Conservation (phyloP, 495 filamentous ascomycete species). For the Pyronema domesticum region DNA sequence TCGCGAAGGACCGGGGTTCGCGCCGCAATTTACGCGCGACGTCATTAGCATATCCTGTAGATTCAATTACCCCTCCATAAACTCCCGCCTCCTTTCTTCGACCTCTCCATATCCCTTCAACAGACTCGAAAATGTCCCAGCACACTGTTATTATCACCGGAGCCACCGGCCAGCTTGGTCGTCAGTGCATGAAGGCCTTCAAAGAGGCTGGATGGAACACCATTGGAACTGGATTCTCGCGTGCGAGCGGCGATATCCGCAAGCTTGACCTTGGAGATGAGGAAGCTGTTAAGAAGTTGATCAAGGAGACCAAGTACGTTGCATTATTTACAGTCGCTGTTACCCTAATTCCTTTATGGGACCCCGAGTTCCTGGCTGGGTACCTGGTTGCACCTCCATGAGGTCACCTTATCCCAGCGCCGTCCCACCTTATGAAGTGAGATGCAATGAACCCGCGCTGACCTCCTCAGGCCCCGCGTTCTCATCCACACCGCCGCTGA, state of each 20-base stretch:
- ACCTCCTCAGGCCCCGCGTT: conserved; percentile 48
- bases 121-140: conserved; percentile 34
- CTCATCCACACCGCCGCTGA: conserved; percentile 90
- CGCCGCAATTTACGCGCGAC: too few species aligned
- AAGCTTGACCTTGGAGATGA: conserved; percentile 56
- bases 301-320: conserved; percentile 48
- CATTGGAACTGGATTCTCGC: conserved; percentile 55
- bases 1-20: too few species aligned
- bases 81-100: too few species aligned
- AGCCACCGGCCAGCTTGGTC: conserved; percentile 66
- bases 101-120: too few species aligned
- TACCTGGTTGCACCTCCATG: too few species aligned
- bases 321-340: too few species aligned
- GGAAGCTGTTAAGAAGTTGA: conserved; percentile 39
- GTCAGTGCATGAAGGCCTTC: conserved; percentile 53
- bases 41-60: too few species aligned
- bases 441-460: too few species aligned
- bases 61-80: too few species aligned
- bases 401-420: too few species aligned
- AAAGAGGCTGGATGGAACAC: conserved; percentile 50
- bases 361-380: too few species aligned
- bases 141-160: conserved; percentile 64
- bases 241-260: conserved; percentile 51
- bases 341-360: background rate
- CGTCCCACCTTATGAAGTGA: too few species aligned